Conservation (phyloP, 2,329 filamentous ascomycete species). For the Colletotrichum gloeosporioides region DNA sequence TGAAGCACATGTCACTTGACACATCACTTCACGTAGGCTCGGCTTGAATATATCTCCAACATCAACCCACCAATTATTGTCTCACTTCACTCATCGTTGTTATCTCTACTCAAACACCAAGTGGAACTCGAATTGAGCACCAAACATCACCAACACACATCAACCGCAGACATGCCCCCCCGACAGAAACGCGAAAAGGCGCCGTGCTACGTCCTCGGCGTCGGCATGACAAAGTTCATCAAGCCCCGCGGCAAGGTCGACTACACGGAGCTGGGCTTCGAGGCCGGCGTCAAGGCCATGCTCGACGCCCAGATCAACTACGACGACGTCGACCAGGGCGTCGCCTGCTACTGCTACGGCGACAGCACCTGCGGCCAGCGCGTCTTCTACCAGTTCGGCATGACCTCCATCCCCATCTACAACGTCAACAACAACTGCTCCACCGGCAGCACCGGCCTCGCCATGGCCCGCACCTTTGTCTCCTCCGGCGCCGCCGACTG, state of each 20-base stretch:
- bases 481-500: constrained; percentile 83
- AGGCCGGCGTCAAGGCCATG: constrained; percentile 89
- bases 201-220: constrained; percentile 86
- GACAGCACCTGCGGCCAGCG: constrained; percentile 94
- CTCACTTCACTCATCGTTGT: background rate
- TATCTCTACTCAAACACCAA: background rate
- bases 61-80: background rate
- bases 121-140: background rate
- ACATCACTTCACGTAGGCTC: background rate
- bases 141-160: background rate
- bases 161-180: constrained; percentile 47
- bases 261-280: constrained; percentile 93
- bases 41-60: background rate
- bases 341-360: constrained; percentile 98
- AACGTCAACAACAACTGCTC: constrained; percentile 99
- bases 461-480: constrained; percentile 82
- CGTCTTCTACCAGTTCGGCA: constrained; percentile 98
- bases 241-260: constrained; percentile 94
- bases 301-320: constrained; percentile 89
- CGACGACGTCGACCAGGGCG: constrained; percentile 92
- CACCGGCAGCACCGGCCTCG: constrained; percentile 89
- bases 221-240: constrained; percentile 99
- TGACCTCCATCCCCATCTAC: constrained; percentile 95
- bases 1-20: background rate
- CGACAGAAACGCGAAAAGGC: constrained; percentile 51